phyloP scores from a whole-genome alignment of 2,329 filamentous ascomycete genomes.

The Alternaria infectoria region DNA sequence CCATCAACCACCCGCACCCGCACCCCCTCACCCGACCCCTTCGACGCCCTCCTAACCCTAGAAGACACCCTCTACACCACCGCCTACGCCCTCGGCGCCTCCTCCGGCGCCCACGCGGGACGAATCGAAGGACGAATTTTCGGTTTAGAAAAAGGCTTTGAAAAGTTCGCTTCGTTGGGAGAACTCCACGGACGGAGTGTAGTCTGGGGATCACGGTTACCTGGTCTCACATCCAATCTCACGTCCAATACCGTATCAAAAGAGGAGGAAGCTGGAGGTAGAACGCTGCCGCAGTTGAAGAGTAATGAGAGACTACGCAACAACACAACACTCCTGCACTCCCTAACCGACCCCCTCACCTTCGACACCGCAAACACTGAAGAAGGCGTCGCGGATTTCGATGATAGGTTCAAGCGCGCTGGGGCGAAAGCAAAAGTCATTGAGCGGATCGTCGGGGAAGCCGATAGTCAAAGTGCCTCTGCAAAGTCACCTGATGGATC shows the following conservation, averaged over 20 bases:
- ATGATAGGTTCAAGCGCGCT: constrained; percentile 84
- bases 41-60: constrained; percentile 64
- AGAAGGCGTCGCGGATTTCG: constrained; percentile 87
- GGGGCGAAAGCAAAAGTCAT: constrained; percentile 85
- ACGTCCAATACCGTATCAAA: no score
- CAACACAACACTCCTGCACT: constrained; percentile 76
- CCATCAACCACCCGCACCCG: not conserved
- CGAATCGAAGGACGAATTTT: constrained; percentile 88
- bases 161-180: constrained; percentile 86
- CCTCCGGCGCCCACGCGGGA: constrained; percentile 78
- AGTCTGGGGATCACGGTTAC: constrained; percentile 80
- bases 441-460: constrained; percentile 67
- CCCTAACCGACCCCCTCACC: constrained; percentile 78
- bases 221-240: not conserved
- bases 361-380: constrained; percentile 84
- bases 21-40: constrained; percentile 49
- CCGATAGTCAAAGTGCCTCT: not conserved
- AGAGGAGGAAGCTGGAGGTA: no score
- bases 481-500: constrained; percentile 40
- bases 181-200: constrained; percentile 76
- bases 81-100: constrained; percentile 76
- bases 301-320: no score
- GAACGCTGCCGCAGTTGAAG: no score
- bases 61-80: constrained; percentile 79
- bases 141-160: constrained; percentile 89